phyloP scores from a whole-genome alignment of 257 asterid species.

The Schizonepeta tenuifolia region DNA sequence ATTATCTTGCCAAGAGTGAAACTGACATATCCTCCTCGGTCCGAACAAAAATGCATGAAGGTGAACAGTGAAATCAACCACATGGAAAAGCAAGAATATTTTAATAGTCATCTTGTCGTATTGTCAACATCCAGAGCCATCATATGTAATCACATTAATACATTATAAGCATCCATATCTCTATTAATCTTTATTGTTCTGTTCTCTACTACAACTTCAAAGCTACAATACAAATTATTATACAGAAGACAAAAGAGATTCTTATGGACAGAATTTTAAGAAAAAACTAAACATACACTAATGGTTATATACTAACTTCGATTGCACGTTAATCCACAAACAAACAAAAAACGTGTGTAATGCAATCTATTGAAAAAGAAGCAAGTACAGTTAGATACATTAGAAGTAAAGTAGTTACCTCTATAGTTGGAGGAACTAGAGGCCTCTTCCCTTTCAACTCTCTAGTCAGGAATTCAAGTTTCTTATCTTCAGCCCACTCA shows the following conservation, averaged over 20 bases:
- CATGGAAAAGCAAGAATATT: neutral
- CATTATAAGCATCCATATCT: neutral
- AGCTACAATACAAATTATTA: neutral
- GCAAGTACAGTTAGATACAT: conserved; percentile 1
- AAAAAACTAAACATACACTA: neutral
- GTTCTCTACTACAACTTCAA: neutral
- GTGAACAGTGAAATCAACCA: neutral
- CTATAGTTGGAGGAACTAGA: conserved; percentile 77
- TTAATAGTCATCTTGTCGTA: neutral
- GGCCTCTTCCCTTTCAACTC: conserved; percentile 99
- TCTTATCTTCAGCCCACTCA: conserved; percentile 92
- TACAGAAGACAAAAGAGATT: neutral
- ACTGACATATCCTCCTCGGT: neutral
- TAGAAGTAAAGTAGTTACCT: conserved; percentile 45
- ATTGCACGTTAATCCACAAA: neutral
- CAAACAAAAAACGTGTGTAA: conserved; percentile 7
- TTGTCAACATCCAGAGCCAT: conserved; percentile 1
- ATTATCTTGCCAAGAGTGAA: neutral
- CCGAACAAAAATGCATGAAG: neutral
- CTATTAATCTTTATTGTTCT: neutral
- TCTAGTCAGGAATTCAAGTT: conserved; percentile 77
- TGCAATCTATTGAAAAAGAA: conserved; percentile 18
- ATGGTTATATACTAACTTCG: neutral
- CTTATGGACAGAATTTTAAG: neutral
- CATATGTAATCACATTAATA: neutral